Evolutionary conservation across 352 stramenopile species (phyloP), one percentile per base, ranked within the genome.

Genomic region (Globisporangium alternatum): DNA sequence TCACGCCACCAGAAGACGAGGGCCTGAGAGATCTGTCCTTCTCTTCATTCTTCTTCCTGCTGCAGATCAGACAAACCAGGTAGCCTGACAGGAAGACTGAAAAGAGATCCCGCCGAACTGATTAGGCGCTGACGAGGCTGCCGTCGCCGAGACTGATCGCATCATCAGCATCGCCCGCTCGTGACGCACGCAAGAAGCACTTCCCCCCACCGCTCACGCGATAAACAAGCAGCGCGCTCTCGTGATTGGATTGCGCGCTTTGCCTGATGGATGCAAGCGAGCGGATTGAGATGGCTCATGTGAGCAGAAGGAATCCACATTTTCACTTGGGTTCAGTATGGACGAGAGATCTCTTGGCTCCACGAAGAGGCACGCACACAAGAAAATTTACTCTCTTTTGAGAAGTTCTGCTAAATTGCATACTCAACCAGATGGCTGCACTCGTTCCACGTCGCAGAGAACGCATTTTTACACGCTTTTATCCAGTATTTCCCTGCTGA

Each of bases 391-490:
- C 35, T 44, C 35, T 44, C 25, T 54, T 25, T 54, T 17, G 45
- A 9, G 21, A 41, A 58, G 5, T 28, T 35, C 49, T 41, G 4
- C 22, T 2, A 45, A 58, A 17, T 44, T 22, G 54, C 35, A 60
- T 60, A 25, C 35, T 37, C 54, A 48, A 49, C 35, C 54, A 60
- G 35, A 60, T 60, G 54, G 54, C 22, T 37, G 54, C 33, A 51
- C 44, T 17, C 9, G 17, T 57, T 10, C n/a, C 52, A 12, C 52
- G 19, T 57, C 52, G 19, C 52, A 57, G 52, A 30, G 30, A 51
- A 15, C 19, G 43, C 43, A 1, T 19, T 25, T 4, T 25, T 25
- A 19, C 22, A 25, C 8, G 35, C 4, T 55, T 5, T 22, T 5
- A 37, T 0, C n/a, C 25, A 56, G 31, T 22, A 47, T 7, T 7